phyloP scores from a whole-genome alignment of 108 stramenopile species.

The Cyclotella cryptica region DNA sequence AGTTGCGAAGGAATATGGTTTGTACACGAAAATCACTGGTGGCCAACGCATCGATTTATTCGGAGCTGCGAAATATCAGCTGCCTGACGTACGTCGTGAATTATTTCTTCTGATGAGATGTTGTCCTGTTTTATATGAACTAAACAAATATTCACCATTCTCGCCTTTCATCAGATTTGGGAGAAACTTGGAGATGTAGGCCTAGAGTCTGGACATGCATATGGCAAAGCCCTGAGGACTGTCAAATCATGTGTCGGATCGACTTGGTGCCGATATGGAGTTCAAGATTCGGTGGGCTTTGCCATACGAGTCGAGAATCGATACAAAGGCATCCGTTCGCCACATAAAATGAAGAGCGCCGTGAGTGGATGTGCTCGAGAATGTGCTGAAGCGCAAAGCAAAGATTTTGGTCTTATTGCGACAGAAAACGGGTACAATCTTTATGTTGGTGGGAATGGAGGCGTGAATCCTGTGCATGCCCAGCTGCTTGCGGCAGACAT shows the following conservation, averaged over 20 bases:
- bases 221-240: conserved; percentile 93
- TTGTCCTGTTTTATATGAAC: too few relatives aligned
- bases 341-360: conserved; percentile 93
- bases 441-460: conserved; percentile 92
- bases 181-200: conserved; percentile 90
- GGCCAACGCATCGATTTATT: conserved; percentile 93
- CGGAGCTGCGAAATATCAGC: conserved; percentile 92
- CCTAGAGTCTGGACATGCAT: conserved; percentile 93
- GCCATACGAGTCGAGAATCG: conserved; percentile 91
- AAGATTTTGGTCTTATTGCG: conserved; percentile 95
- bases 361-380: conserved; percentile 93
- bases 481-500: conserved; percentile 89
- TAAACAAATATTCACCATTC: not conserved
- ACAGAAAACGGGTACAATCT: conserved; percentile 95
- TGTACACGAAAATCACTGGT: conserved; percentile 94
- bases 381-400: conserved; percentile 93
- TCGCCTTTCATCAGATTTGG: conserved; percentile 67
- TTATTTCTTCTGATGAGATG: not conserved
- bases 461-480: conserved; percentile 91
- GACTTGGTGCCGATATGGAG: conserved; percentile 95
- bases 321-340: conserved; percentile 94
- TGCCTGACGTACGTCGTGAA: conserved; percentile 63
- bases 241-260: conserved; percentile 96
- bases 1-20: conserved; percentile 84
- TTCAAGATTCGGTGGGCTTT: conserved; percentile 92